phyloP scores from a whole-genome alignment of 2,329 filamentous ascomycete species.

The Cladophialophora psammophila region DNA sequence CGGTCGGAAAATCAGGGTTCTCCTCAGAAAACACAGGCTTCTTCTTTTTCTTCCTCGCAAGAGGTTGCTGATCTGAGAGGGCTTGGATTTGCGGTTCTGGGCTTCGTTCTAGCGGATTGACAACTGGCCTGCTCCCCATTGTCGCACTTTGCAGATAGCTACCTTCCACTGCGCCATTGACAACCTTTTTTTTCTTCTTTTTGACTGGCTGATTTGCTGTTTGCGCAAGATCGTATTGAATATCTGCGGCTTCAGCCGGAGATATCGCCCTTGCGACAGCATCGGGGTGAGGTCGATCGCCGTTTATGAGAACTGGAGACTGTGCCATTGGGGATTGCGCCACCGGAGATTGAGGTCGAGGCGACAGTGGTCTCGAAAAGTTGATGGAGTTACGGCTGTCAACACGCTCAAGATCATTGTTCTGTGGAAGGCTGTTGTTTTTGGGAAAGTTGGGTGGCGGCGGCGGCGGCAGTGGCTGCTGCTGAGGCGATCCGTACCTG shows the following conservation, averaged over 20 bases:
- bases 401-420: constrained; percentile 47
- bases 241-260: constrained; percentile 38
- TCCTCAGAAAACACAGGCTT: constrained; percentile 25
- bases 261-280: constrained; percentile 37
- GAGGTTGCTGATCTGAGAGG: constrained; percentile 24
- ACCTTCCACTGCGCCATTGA: constrained; percentile 42
- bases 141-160: constrained; percentile 42
- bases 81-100: constrained; percentile 21
- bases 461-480: constrained; percentile 4
- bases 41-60: constrained; percentile 41
- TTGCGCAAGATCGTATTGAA: constrained; percentile 41
- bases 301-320: constrained; percentile 15
- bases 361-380: constrained; percentile 56
- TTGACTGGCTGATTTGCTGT: constrained; percentile 43
- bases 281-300: constrained; percentile 16
- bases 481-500: constrained; percentile 30
- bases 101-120: constrained; percentile 45
- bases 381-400: constrained; percentile 56
- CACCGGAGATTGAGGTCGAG: constrained; percentile 41
- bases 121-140: constrained; percentile 40
- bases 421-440: constrained; percentile 40
- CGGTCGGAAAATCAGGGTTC: constrained; percentile 28
- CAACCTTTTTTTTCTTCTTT: constrained; percentile 42
- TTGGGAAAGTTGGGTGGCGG: constrained; percentile 12
- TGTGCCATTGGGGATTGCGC: constrained; percentile 19